phyloP scores from a whole-genome alignment of 2,329 filamentous ascomycete species.

The Ascochyta koolunga region DNA sequence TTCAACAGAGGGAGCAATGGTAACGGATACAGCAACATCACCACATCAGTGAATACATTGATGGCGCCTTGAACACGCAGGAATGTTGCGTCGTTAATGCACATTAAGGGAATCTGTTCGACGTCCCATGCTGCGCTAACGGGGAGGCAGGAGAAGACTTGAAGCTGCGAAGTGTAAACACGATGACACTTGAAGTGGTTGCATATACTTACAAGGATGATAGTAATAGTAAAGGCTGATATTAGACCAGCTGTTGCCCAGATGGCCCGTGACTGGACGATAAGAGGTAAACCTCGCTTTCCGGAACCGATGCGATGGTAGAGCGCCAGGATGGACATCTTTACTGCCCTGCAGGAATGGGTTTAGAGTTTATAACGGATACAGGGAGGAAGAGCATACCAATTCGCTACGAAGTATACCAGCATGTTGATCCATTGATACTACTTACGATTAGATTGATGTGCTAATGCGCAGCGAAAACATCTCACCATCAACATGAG shows the following conservation, averaged over 20 bases:
- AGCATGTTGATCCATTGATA: constrained; percentile 37
- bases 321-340: constrained; percentile 39
- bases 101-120: constrained; percentile 18
- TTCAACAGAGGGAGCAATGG: constrained; percentile 31
- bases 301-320: constrained; percentile 37
- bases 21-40: constrained; percentile 32
- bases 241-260: constrained; percentile 29
- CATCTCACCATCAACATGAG: constrained; percentile 30
- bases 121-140: constrained; percentile 30
- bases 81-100: constrained; percentile 28
- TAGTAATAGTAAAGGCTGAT: constrained; percentile 27
- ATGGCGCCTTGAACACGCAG: constrained; percentile 30
- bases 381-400: constrained; percentile 14
- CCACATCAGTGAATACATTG: constrained; percentile 33
- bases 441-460: constrained; percentile 16
- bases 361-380: not conserved
- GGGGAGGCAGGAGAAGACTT: constrained; percentile 31
- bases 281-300: constrained; percentile 30
- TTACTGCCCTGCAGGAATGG: constrained; percentile 29
- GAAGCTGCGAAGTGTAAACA: constrained; percentile 15
- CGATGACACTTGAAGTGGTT: not conserved
- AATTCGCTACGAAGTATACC: constrained; percentile 36
- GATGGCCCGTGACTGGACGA: constrained; percentile 29
- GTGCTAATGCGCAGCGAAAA: not conserved
- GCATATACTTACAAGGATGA: constrained; percentile 25